phyloP scores from a whole-genome alignment of 2,329 filamentous ascomycete species.

The Apiospora saccharicola region DNA sequence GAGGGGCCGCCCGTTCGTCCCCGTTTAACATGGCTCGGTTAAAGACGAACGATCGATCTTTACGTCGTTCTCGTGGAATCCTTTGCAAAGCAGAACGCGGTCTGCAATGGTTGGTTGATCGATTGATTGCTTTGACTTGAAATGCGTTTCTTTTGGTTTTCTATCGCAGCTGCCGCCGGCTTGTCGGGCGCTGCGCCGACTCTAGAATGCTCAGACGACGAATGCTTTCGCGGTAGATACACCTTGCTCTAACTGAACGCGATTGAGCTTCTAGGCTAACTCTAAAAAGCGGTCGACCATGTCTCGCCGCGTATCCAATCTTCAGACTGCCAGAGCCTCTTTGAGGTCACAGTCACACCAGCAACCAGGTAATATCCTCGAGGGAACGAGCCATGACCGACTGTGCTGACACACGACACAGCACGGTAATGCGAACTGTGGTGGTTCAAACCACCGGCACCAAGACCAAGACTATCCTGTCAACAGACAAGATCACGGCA shows the following conservation, averaged over 20 bases:
- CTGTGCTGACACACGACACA: background rate
- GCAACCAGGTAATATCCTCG: constrained; percentile 22
- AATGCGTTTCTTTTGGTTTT: constrained; percentile 24
- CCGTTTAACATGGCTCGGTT: background rate
- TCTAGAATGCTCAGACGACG: constrained; percentile 24
- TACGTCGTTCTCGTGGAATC: background rate
- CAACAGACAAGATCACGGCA: constrained; percentile 25
- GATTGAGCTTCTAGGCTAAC: background rate
- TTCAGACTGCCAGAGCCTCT: constrained; percentile 26
- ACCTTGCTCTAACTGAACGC: background rate
- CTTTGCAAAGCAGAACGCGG: background rate
- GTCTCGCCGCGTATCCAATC: constrained; percentile 17
- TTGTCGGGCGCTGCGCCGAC: background rate
- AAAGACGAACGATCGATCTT: background rate
- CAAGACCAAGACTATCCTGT: constrained; percentile 29
- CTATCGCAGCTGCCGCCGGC: background rate
- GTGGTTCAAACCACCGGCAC: constrained; percentile 23
- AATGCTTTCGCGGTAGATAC: constrained; percentile 23
- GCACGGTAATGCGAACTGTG: constrained; percentile 25
- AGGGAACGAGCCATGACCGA: too few relatives aligned
- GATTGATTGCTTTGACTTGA: background rate
- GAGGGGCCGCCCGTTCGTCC: constrained; percentile 9
- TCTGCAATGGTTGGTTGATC: background rate
- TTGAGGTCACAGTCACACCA: constrained; percentile 25
- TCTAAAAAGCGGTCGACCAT: constrained; percentile 24